Evolutionary conservation across 108 stramenopile species (phyloP), one percentile per base, ranked within the genome.

Genomic region (Cyclotella distinguenda): DNA sequence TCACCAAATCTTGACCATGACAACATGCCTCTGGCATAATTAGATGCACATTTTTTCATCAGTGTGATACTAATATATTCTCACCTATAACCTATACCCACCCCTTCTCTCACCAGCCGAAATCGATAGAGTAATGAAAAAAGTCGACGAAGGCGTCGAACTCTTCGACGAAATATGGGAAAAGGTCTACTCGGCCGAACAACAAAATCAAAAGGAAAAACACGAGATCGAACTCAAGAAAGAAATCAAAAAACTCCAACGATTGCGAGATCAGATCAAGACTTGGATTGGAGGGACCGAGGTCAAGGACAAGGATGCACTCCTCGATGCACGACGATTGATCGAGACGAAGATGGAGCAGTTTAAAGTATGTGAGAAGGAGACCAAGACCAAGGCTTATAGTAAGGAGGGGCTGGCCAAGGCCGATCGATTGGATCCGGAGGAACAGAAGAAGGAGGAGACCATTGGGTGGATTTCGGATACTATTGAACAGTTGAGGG

Each of bases 331-430:
- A 1, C 59, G 93, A 32, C 73, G 82, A 54, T 66, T 90, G 33
- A 98, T 98, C 62, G 99, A 99, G 70, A 89, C 90, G 11, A 98
- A 98, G 74, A 99, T 99, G 99, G 99, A 99, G 79, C 88, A 91
- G 52, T 99, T 99, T 80, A 99, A 99, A 78, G 77, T 95, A 25
- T 94, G 94, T 35, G 99, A 99, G 82, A 96, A 95, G 72, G 99
- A 99, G 78, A 97, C 97, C 12, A 99, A 99, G 72, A 98, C 97
- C 13, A 99, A 99, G 60, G 95, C 96, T 0, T 99, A 96, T 68
- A 89, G 86, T 39, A 98, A 97, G 71, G 98, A 97, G 60, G 99
- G 99, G 16, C 66, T 99, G 66, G 95, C 95, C 22, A 66, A 90
- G 57, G 77, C 64, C 11, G 89, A 89, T 16, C 75, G 81, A 55